Conservation (phyloP, 73 alveolate species). For the Stentor roeselii region DNA sequence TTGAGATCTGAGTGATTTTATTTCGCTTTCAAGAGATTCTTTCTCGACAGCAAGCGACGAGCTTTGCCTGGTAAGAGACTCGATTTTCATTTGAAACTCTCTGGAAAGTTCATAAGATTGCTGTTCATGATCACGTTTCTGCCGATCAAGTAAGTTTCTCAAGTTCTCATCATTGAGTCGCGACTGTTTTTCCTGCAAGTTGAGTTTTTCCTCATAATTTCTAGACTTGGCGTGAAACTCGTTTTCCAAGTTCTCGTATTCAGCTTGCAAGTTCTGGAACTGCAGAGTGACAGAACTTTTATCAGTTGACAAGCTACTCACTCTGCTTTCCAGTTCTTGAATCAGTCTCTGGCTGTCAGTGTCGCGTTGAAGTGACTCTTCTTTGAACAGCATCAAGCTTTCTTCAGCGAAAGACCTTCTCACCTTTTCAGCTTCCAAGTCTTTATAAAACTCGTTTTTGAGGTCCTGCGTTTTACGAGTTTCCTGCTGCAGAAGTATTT, state of each 20-base stretch:
- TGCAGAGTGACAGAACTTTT: slow-evolving; percentile 29
- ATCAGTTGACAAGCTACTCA: slow-evolving; percentile 31
- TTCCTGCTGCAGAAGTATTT: slow-evolving; percentile 35
- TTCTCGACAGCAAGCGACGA: slow-evolving; percentile 19
- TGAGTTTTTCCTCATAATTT: slow-evolving; percentile 40
- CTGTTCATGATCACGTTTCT: slow-evolving; percentile 27
- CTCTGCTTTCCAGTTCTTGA: slow-evolving; percentile 42
- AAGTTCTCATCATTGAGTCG: slow-evolving; percentile 35
- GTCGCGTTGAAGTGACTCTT: slow-evolving; percentile 44
- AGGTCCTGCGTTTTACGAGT: slow-evolving; percentile 19
- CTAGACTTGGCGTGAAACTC: slow-evolving; percentile 24
- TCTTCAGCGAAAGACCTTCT: slow-evolving; percentile 42
- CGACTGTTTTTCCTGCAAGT: slow-evolving; percentile 26
- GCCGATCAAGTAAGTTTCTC: slow-evolving; percentile 31
- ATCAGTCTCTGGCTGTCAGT: slow-evolving; percentile 31
- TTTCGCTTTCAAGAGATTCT: slow-evolving; percentile 24
- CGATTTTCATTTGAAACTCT: slow-evolving; percentile 16
- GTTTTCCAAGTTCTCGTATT: slow-evolving; percentile 34
- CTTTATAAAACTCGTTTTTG: slow-evolving; percentile 43
- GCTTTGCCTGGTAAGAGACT: too few relatives aligned
- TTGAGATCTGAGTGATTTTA: background rate
- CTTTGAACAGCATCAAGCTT: slow-evolving; percentile 34
- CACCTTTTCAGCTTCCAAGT: slow-evolving; percentile 46
- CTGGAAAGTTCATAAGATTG: slow-evolving; percentile 38
- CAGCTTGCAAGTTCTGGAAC: slow-evolving; percentile 30